Conservation (phyloP, 2,329 filamentous ascomycete species). For the Botrytis pseudocinerea region DNA sequence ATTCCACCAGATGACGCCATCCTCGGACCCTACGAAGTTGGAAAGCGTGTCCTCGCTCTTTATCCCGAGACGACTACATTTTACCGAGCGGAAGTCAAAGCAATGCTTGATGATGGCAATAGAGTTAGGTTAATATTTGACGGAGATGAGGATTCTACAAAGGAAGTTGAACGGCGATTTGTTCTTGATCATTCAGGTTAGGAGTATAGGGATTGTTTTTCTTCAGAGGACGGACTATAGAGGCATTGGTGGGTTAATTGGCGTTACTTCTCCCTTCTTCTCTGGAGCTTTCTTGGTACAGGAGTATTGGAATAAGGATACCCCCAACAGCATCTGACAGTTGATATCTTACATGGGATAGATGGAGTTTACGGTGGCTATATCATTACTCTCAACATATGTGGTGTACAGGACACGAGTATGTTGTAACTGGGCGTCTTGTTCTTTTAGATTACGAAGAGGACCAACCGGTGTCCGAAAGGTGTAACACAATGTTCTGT, state of each 20-base stretch:
- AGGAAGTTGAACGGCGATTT: constrained; percentile 73
- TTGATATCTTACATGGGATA: not conserved
- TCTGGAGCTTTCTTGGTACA: constrained; percentile 16
- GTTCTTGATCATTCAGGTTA: constrained; percentile 65
- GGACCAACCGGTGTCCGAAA: not conserved
- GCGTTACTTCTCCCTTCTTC: constrained; percentile 1
- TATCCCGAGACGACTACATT: constrained; percentile 86
- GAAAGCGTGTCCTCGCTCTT: constrained; percentile 72
- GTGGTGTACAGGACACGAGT: not conserved
- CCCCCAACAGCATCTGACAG: constrained; percentile 6
- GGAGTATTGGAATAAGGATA: constrained; percentile 22
- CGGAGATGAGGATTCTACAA: constrained; percentile 73
- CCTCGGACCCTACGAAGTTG: constrained; percentile 61
- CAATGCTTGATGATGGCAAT: constrained; percentile 52
- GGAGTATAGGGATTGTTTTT: not conserved
- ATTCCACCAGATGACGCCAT: constrained; percentile 64
- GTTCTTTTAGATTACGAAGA: not conserved
- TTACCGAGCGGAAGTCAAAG: constrained; percentile 80
- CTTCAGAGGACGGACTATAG: not conserved
- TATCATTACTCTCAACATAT: not conserved
- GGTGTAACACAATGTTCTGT: not conserved
- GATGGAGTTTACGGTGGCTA: not conserved
- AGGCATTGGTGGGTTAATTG: not conserved
- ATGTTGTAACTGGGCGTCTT: not conserved
- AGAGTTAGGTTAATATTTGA: constrained; percentile 73